Percentiles rank a stretch among this genome's conserved stretches.
phyloP scores from a whole-genome alignment of 306 rosid genomes.

The Herpetospermum pedunculosum region DNA sequence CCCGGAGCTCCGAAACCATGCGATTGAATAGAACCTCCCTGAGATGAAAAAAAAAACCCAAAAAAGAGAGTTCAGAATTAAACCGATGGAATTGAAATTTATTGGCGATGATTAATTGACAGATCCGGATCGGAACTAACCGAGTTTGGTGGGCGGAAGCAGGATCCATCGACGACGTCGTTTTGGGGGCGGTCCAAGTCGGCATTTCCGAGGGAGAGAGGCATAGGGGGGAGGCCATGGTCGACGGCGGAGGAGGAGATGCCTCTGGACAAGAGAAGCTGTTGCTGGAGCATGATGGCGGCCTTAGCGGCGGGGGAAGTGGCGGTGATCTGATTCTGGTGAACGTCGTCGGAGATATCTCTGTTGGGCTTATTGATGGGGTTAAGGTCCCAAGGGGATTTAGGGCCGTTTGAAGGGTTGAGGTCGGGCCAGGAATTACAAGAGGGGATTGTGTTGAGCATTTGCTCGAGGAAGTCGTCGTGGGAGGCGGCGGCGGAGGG shows the following conservation, averaged over 20 bases:
- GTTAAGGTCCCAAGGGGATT: slow-evolving; percentile 41
- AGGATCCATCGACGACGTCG: slow-evolving; percentile 51
- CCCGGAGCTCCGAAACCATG: slow-evolving; percentile 39
- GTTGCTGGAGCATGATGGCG: slow-evolving; percentile 71
- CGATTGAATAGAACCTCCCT: slow-evolving; percentile 32
- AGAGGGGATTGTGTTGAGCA: slow-evolving; percentile 56
- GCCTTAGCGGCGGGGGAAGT: slow-evolving; percentile 25
- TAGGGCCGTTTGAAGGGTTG: slow-evolving; percentile 1
- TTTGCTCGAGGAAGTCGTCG: slow-evolving; percentile 86
- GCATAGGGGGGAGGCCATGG: slow-evolving; percentile 39
- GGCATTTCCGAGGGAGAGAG: slow-evolving; percentile 23
- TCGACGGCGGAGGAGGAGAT: slow-evolving; percentile 6
- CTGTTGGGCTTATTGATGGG: slow-evolving; percentile 7
- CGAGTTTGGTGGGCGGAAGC: slow-evolving; percentile 40
- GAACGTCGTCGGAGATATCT: slow-evolving; percentile 23
- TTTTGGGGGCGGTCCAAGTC: slow-evolving; percentile 42
- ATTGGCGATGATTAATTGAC: neutral
- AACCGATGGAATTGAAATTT: neutral
- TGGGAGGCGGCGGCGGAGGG: slow-evolving; percentile 30
- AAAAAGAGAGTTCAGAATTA: neutral
- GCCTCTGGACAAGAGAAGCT: slow-evolving; percentile 43
- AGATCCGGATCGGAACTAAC: slow-evolving; percentile 22
- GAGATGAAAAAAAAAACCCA: neutral
- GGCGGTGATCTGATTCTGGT: slow-evolving; percentile 46
- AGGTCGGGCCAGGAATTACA: slow-evolving; percentile 59